Percentiles rank a stretch among this genome's conserved stretches.
Evolutionary conservation across 2,329 filamentous ascomycete genomes (phyloP).

Genomic region (Pyricularia sp.): DNA sequence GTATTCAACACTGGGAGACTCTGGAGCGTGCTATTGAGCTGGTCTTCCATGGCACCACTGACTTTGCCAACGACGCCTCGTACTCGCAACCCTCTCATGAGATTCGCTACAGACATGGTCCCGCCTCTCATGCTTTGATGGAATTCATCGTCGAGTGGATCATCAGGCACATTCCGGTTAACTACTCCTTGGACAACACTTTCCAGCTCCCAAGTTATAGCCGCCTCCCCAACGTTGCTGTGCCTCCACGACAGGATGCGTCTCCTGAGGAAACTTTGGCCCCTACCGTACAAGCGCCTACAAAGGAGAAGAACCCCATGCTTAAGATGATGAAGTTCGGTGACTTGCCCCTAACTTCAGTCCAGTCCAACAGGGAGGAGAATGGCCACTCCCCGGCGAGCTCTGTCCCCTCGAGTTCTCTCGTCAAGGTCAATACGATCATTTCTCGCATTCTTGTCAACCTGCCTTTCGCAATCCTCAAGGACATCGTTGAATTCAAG

Average conservation of each 20-base stretch:
- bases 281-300: neutral
- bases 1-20: constrained; percentile 10
- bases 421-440: constrained; percentile 25
- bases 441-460: constrained; percentile 62
- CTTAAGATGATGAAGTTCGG: constrained; percentile 54
- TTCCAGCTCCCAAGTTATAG: constrained; percentile 26
- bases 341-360: constrained; percentile 38
- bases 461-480: constrained; percentile 58
- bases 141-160: constrained; percentile 49
- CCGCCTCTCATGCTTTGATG: constrained; percentile 44
- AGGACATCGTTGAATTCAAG: constrained; percentile 54
- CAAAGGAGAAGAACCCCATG: neutral
- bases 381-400: neutral
- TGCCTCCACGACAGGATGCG: neutral
- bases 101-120: constrained; percentile 40
- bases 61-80: constrained; percentile 9
- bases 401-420: neutral
- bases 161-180: constrained; percentile 44
- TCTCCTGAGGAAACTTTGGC: neutral
- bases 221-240: constrained; percentile 25
- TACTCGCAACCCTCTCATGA: constrained; percentile 18
- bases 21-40: constrained; percentile 11
- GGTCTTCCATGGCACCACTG: constrained; percentile 17
- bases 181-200: constrained; percentile 48
- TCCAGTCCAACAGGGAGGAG: neutral